These are phyloP conservation scores for Sporopachydermia cereana DNA, from an alignment of 1,139 yeast species.

Conservation along the genomic window DNA sequence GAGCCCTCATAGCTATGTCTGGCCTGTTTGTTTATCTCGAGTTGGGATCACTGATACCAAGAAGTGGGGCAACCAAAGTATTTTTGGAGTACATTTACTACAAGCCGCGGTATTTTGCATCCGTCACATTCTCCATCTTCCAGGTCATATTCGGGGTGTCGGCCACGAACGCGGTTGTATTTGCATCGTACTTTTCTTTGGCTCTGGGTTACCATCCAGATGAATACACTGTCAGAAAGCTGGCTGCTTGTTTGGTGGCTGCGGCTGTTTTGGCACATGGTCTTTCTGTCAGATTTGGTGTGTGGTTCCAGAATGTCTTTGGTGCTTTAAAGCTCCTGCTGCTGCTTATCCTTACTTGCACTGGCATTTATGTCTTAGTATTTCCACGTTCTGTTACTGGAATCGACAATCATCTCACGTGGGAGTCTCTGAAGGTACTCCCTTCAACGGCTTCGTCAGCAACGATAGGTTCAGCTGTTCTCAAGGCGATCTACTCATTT, in stretches of 20 bases:
- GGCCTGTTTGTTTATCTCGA: constrained; percentile 48
- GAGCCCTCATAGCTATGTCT: constrained; percentile 42
- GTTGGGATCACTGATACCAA: constrained; percentile 44
- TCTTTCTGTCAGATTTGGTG: constrained; percentile 38
- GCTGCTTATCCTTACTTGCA: constrained; percentile 33
- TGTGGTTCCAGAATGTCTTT: constrained; percentile 37
- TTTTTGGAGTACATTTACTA: constrained; percentile 45
- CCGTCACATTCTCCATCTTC: constrained; percentile 39
- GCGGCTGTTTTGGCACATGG: constrained; percentile 35
- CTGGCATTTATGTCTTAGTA: constrained; percentile 38
- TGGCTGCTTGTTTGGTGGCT: constrained; percentile 35
- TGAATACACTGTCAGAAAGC: constrained; percentile 22
- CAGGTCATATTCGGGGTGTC: constrained; percentile 45
- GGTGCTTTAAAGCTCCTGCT: constrained; percentile 40
- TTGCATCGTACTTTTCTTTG: constrained; percentile 42
- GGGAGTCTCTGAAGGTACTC: constrained; percentile 19
- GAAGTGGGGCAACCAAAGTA: constrained; percentile 52
- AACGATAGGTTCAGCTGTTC: constrained; percentile 30
- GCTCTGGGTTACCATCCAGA: constrained; percentile 24
- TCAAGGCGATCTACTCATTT: constrained; percentile 44
- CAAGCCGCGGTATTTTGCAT: constrained; percentile 38
- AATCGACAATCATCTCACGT: constrained; percentile 21
- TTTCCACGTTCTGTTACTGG: constrained; percentile 30
- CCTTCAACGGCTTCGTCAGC: constrained; percentile 9
- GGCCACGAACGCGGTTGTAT: constrained; percentile 43